Evolutionary conservation across 306 rosid species (phyloP).

Genomic region (Albizia julibrissin): DNA sequence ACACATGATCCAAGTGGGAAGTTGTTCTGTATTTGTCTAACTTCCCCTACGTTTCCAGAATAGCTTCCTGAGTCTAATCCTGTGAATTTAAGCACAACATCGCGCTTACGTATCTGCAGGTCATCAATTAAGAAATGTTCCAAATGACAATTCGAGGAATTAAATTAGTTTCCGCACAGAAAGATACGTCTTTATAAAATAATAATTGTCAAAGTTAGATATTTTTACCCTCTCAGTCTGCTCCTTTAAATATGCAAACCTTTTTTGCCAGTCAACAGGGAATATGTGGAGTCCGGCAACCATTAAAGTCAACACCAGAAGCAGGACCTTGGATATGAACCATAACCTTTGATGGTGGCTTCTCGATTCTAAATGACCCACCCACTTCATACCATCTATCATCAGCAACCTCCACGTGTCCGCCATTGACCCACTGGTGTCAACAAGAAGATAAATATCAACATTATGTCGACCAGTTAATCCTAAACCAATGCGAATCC

Average conservation of each 20-base stretch:
- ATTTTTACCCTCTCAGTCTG: neutral
- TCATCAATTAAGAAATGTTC: neutral
- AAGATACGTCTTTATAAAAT: neutral
- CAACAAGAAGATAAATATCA: neutral
- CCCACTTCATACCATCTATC: neutral
- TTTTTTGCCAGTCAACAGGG: neutral
- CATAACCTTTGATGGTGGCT: neutral
- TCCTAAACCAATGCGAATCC: neutral
- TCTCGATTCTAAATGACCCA: neutral
- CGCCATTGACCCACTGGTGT: neutral
- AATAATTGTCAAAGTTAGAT: neutral
- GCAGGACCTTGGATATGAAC: neutral
- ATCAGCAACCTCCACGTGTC: neutral
- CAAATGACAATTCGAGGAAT: neutral
- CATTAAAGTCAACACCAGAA: neutral
- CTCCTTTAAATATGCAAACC: neutral
- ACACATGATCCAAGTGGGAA: constrained; percentile 91
- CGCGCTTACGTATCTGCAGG: neutral
- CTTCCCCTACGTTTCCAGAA: constrained; percentile 47
- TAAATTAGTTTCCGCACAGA: too few relatives aligned
- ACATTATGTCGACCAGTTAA: neutral
- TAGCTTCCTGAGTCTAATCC: neutral
- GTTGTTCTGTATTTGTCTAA: constrained; percentile 60
- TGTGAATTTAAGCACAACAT: neutral
- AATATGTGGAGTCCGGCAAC: neutral